These are phyloP conservation scores for Jaapia argillacea DNA, from an alignment of 768 basidiomycete species.

Conservation along the genomic window DNA sequence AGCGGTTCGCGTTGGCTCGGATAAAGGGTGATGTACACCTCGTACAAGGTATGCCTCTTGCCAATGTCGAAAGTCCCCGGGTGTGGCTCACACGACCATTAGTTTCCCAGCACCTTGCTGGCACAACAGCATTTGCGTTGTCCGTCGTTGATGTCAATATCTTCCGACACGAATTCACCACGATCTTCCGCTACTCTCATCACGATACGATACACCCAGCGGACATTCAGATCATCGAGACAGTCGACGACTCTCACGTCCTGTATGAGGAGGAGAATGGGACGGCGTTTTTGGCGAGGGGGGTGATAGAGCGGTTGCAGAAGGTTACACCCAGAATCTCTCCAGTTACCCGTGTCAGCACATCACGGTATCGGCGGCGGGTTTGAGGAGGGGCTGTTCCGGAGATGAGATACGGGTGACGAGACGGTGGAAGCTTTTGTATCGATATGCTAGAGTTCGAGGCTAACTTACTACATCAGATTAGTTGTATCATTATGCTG, in stretches of 20 bases:
- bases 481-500: too few relatives aligned
- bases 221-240: slow-evolving; percentile 24
- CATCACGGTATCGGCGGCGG: too few relatives aligned
- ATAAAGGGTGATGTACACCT: slow-evolving; percentile 12
- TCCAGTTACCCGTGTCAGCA: too few relatives aligned
- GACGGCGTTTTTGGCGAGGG: slow-evolving; percentile 24
- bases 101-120: slow-evolving; percentile 5
- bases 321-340: too few relatives aligned
- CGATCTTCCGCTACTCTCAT: slow-evolving; percentile 28
- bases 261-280: slow-evolving; percentile 24
- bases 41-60: slow-evolving; percentile 10
- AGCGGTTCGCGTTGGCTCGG: slow-evolving; percentile 12
- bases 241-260: slow-evolving; percentile 18
- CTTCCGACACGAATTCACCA: slow-evolving; percentile 29
- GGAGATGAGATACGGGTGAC: too few relatives aligned
- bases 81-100: neutral
- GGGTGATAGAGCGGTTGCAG: slow-evolving; percentile 23
- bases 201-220: slow-evolving; percentile 21
- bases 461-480: too few relatives aligned
- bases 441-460: too few relatives aligned
- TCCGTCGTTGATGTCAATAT: slow-evolving; percentile 19
- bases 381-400: too few relatives aligned
- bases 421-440: too few relatives aligned
- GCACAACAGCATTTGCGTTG: slow-evolving; percentile 17
- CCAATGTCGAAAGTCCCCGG: neutral